Conservation (phyloP, 345 rosid genomes). For the Euphorbia lathyris region DNA sequence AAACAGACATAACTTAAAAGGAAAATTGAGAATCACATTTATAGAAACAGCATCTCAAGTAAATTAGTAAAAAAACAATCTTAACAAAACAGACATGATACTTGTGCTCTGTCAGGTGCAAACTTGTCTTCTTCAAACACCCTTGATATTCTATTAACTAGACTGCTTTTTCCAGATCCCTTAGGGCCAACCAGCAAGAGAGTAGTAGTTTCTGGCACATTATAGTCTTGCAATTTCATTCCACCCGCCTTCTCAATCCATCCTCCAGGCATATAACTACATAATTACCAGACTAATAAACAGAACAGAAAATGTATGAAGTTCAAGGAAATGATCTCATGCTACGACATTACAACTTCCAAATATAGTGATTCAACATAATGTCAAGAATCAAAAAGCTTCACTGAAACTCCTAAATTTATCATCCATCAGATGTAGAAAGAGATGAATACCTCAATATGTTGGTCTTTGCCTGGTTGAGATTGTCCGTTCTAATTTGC, state of each 20-base stretch:
- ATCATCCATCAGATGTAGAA: too few relatives aligned
- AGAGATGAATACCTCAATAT: slow-evolving; percentile 45
- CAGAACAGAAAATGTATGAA: not conserved
- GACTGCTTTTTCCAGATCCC: slow-evolving; percentile 88
- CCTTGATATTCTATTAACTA: slow-evolving; percentile 64
- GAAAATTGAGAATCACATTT: not conserved
- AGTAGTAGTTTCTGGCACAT: slow-evolving; percentile 54
- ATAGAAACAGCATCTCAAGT: not conserved
- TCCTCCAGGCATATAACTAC: slow-evolving; percentile 60
- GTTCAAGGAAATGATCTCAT: not conserved
- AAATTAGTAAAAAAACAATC: not conserved
- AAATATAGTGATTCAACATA: not conserved
- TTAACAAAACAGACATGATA: slow-evolving; percentile 51
- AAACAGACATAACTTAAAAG: not conserved
- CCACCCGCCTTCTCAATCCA: slow-evolving; percentile 47
- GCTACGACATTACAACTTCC: not conserved
- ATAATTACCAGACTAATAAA: not conserved
- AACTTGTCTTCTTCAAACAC: slow-evolving; percentile 56
- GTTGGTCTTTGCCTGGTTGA: slow-evolving; percentile 36
- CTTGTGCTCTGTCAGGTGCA: slow-evolving; percentile 69
- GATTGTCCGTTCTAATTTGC: slow-evolving; percentile 22
- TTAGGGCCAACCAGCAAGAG: slow-evolving; percentile 70
- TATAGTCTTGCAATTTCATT: slow-evolving; percentile 28
- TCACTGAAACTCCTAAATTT: not conserved
- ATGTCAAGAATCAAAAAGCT: not conserved